A percentile compares a stretch with the other conserved stretches of the same genome.
These are phyloP conservation scores for Russula brevipes DNA, from an alignment of 768 basidiomycete species.

Conservation along the genomic window DNA sequence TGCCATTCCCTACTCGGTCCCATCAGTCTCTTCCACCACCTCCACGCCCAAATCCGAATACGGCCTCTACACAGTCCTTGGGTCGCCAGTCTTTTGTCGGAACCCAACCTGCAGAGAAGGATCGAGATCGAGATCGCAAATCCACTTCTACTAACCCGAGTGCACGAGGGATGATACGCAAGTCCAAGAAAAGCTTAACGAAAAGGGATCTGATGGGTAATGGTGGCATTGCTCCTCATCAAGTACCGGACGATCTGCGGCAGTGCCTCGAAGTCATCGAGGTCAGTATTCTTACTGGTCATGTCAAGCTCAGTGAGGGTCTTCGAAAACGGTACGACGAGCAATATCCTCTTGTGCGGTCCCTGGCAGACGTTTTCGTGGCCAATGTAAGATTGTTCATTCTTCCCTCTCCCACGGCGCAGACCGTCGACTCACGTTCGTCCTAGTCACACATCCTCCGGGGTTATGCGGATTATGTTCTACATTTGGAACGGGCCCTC, in stretches of 20 bases:
- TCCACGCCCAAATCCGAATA: constrained; percentile 46
- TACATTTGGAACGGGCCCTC: constrained; percentile 89
- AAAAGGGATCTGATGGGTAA: constrained; percentile 37
- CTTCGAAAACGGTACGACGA: constrained; percentile 90
- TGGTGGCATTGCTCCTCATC: constrained; percentile 63
- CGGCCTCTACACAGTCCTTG: constrained; percentile 68
- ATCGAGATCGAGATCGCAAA: constrained; percentile 35
- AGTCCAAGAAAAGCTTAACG: constrained; percentile 61
- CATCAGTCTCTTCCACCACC: constrained; percentile 73
- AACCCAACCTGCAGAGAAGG: constrained; percentile 39
- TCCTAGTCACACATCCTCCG: constrained; percentile 84
- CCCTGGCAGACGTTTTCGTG: constrained; percentile 93
- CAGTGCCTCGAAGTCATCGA: constrained; percentile 84
- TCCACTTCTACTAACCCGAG: constrained; percentile 36
- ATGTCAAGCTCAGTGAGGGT: constrained; percentile 77
- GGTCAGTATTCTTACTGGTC: constrained; percentile 83
- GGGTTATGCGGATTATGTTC: constrained; percentile 89
- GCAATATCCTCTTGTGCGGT: constrained; percentile 90
- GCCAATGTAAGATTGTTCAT: constrained; percentile 59
- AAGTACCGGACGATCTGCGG: constrained; percentile 82
- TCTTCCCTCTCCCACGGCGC: constrained; percentile 6
- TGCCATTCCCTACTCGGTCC: constrained; percentile 77
- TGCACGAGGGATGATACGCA: constrained; percentile 50
- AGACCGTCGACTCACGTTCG: constrained; percentile 23
- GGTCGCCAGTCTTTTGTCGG: constrained; percentile 59